These are phyloP conservation scores for Spiraea crenata DNA, from an alignment of 331 rosid species.

Conservation along the genomic window DNA sequence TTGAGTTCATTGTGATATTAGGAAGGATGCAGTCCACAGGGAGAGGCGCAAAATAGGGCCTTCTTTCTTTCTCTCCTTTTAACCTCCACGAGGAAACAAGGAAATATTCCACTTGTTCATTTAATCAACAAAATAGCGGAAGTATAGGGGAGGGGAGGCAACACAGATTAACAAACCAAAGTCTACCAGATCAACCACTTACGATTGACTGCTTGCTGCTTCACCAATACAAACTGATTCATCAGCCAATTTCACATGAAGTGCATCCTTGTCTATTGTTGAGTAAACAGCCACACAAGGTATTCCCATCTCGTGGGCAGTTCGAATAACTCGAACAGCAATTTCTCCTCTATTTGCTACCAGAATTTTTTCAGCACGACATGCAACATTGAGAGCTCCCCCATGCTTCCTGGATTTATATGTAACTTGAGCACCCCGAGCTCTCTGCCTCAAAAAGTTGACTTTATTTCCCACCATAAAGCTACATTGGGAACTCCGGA, in stretches of 20 bases:
- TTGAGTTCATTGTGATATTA: neutral
- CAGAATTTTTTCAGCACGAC: constrained; percentile 59
- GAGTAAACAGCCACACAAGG: constrained; percentile 77
- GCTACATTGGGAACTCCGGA: constrained; percentile 63
- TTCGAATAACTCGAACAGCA: constrained; percentile 91
- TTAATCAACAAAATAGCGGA: neutral
- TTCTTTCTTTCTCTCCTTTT: too few species aligned
- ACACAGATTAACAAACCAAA: neutral
- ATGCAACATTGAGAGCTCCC: constrained; percentile 37
- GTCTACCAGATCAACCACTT: constrained; percentile 20
- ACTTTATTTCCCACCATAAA: constrained; percentile 53
- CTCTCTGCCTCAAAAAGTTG: constrained; percentile 50
- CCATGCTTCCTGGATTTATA: constrained; percentile 34
- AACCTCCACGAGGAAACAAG: neutral
- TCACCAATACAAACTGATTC: constrained; percentile 82
- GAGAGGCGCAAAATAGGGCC: neutral
- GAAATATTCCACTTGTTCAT: neutral
- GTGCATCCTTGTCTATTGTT: constrained; percentile 64
- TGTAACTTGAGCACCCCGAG: constrained; percentile 32
- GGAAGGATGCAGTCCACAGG: neutral
- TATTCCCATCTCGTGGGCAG: constrained; percentile 95
- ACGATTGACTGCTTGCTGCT: constrained; percentile 64
- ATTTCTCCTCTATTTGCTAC: constrained; percentile 94
- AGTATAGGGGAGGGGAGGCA: too few species aligned
- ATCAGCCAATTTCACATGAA: constrained; percentile 87